Evolutionary conservation across 2,329 filamentous ascomycete species (phyloP), one percentile per base, ranked within the genome.

Genomic region (Fusarium drepaniforme): DNA sequence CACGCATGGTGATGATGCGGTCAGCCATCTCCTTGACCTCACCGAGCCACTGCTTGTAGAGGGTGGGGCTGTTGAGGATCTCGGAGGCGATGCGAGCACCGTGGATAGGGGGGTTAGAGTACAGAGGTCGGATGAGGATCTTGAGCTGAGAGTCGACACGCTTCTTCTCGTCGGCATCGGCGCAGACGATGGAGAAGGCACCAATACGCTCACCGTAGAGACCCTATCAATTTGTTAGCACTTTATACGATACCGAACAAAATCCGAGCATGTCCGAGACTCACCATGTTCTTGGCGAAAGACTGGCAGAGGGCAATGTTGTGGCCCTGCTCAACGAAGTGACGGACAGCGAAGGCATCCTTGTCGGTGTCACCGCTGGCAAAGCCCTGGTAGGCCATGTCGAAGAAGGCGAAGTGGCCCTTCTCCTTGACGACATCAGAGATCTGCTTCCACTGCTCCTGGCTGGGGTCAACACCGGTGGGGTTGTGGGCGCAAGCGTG

Each of bases 1-100:
- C 92, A 80, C 97, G 94, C 97, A 99, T 99, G 85, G 92, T 94
- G 86, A 99, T 98, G 89, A 99, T 99, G 83, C 97, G 96, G 86
- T 98, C 95, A 74, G 97, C 97, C 97, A 99, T 99, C 80, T 90
- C 94, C 93, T 98, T 98, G 86, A 99, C 95, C 88, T 99, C 97
- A 70, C 89, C 91, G 64, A 98, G 91, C 97, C 97, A 99, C 87
- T 98, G 95, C 86, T 94, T 87, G 90, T 98, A 96, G 75, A 98
- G 90, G 44, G 88, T 88, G 23, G 93, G 87, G 84, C 95, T 92
- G 88, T 96, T 97, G 81, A 99, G 90, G 85, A 99, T 97, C 86
- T 95, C 91, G 74, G 94, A 92, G 70, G 97, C 97, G 82, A 99
- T 94, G 82, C 97, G 96, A 66, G 97, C 97, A 80, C 97, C 97